Percentiles rank a stretch among this genome's conserved stretches.
phyloP scores from a whole-genome alignment of 208 protist genomes.

The Vickermania spadyakhi region DNA sequence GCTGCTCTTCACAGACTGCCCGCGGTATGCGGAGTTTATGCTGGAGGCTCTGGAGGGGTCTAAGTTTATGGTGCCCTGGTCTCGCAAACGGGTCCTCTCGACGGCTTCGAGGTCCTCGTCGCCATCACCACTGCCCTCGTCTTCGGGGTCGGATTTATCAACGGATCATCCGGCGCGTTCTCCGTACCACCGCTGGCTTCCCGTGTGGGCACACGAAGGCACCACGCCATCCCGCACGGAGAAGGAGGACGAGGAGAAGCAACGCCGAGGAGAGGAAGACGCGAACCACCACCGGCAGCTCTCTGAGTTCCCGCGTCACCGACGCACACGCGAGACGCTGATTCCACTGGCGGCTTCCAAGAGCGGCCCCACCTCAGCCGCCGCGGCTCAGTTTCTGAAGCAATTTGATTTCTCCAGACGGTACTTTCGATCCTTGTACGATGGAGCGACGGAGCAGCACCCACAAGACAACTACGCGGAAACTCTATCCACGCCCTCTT shows the following conservation, averaged over 20 bases:
- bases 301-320: neutral
- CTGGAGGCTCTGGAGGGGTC: conserved; percentile 77
- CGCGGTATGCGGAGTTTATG: conserved; percentile 69
- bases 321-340: neutral
- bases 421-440: neutral
- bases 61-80: conserved; percentile 70
- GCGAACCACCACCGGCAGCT: no score
- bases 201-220: neutral
- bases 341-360: neutral
- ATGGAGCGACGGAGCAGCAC: neutral
- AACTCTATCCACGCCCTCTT: no score
- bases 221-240: no score
- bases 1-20: conserved; percentile 66
- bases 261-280: no score
- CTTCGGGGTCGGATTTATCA: no score
- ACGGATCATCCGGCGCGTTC: no score
- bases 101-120: neutral
- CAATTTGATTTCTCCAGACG: neutral
- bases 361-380: neutral
- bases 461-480: no score
- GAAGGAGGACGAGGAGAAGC: no score
- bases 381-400: neutral
- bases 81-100: conserved; percentile 46
- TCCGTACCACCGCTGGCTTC: conserved; percentile 20
- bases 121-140: conserved; percentile 11